Percentiles rank a stretch among this genome's conserved stretches.
Conservation (phyloP, 352 stramenopile genomes). For the Thraustochytrium aureum region DNA sequence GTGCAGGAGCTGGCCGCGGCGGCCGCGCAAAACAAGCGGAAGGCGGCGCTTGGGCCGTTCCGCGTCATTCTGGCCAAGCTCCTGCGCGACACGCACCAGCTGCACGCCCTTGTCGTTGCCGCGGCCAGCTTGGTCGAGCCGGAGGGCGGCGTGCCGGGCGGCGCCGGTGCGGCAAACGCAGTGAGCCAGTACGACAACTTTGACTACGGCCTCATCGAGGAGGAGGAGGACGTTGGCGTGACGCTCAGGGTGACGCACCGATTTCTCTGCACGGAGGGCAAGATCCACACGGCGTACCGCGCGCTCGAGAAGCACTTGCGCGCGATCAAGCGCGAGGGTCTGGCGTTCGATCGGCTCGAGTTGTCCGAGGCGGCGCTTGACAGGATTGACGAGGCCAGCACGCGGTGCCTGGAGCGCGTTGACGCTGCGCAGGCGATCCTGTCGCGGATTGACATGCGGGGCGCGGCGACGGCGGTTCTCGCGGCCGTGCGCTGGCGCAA, state of each 20-base stretch:
- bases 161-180: background rate
- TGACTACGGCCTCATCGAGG: constrained; percentile 4
- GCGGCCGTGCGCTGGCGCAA: constrained; percentile 35
- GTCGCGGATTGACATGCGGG: constrained; percentile 28
- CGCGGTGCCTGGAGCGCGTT: constrained; percentile 41
- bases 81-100: background rate
- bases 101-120: constrained; percentile 22
- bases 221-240: constrained; percentile 1
- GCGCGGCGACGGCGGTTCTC: constrained; percentile 25
- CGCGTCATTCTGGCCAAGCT: constrained; percentile 9
- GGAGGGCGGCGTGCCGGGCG: background rate
- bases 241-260: constrained; percentile 16
- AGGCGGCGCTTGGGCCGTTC: background rate
- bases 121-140: constrained; percentile 2
- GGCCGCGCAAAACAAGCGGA: background rate
- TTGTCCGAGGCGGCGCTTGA: constrained; percentile 2
- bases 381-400: constrained; percentile 23
- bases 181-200: background rate
- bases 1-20: constrained; percentile 8
- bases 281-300: constrained; percentile 14
- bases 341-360: background rate
- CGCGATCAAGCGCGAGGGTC: background rate
- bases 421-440: background rate
- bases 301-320: background rate
- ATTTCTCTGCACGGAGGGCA: background rate